Evolutionary conservation across 805 yeast species (phyloP), one percentile per base, ranked within the genome.

Genomic region (Candida nanaspora): DNA sequence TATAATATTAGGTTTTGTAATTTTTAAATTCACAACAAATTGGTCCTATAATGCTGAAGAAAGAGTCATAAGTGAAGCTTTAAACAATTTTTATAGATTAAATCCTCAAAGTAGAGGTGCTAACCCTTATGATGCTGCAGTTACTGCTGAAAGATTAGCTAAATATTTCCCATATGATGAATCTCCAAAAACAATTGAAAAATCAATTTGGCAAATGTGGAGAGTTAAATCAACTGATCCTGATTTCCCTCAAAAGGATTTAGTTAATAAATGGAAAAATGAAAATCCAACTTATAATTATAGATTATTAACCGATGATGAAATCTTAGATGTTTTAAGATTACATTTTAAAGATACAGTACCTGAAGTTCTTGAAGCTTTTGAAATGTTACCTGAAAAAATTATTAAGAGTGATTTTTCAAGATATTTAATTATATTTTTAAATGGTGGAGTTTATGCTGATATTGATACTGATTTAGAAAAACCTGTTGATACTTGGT

Each of bases 361-460:
- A 16, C 83, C 83, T 1, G 79, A 75, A 47, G 62, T 78, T 36
- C 51, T 74, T n/a, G 74, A 70, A 42, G 71, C 81, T 2, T 78
- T 63, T 53, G 74, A 72, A 48, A 51, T 58, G 41, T 59, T 78
- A 49, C 83, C 84, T 8, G 77, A 75, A 55, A 70, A 67, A 33
- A 68, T 73, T 35, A 61, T 72, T 43, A 60, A 61, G 45, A 70
- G 73, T 59, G 82, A 78, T 54, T 77, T 78, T 46, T 69, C 78
- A 53, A 61, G 82, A 46, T 78, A 78, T 47, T 60, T 76, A 43
- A 65, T 76, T 16, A 53, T 78, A 20, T 76, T 56, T 45, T 67
- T 80, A 15, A 62, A 65, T 39, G 84, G 84, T 42, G 84, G 84
- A 32, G 72, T 74, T 7, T 78, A 78, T 48, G 69, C 80, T 3